These are phyloP conservation scores for Rhodofomes roseus DNA, from an alignment of 1,284 basidiomycete genomes.

Conservation along the genomic window DNA sequence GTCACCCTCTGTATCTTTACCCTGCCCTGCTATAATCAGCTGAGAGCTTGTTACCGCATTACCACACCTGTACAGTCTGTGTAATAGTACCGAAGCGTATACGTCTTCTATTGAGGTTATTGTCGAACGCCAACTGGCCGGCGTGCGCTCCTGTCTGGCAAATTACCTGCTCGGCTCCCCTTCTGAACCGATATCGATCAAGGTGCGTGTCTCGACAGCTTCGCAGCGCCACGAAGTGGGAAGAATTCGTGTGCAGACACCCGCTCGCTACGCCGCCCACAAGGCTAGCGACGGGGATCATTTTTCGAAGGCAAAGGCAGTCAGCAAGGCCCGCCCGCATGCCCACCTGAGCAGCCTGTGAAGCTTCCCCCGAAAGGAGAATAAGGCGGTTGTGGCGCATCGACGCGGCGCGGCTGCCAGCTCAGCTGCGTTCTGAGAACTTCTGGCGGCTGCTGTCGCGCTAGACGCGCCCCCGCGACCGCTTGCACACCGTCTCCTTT, in stretches of 20 bases:
- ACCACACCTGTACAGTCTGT: slow-evolving; percentile 5
- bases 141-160: background rate
- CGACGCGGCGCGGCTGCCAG: background rate
- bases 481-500: background rate
- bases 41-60: slow-evolving; percentile 5
- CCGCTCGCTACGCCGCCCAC: background rate
- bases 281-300: background rate
- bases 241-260: background rate
- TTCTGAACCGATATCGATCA: slow-evolving; percentile 1
- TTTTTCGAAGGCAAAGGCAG: background rate
- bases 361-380: background rate
- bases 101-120: slow-evolving; percentile 3
- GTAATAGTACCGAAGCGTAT: slow-evolving; percentile 9
- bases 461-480: background rate
- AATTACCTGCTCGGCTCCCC: background rate
- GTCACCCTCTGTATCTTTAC: slow-evolving; percentile 7
- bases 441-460: background rate
- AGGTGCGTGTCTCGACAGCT: background rate
- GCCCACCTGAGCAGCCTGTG: background rate
- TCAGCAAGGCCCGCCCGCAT: background rate
- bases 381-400: background rate
- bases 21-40: slow-evolving; percentile 3
- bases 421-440: background rate
- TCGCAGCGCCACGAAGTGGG: background rate
- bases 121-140: background rate